Conservation (phyloP, 441 rosid species). For the Brassica hybrid region DNA sequence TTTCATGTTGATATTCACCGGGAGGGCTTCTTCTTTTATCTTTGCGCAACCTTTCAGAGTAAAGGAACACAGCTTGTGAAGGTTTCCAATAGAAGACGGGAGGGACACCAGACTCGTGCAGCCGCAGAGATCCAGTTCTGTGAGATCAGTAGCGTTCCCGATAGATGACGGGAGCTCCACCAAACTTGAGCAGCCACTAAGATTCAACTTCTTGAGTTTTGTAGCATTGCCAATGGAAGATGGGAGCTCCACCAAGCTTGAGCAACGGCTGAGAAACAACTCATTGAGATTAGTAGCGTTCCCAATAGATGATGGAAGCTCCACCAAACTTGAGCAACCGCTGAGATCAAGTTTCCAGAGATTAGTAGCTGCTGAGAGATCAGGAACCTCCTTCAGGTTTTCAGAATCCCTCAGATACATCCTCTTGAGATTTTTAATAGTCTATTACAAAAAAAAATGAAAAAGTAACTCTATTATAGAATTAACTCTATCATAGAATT, state of each 20-base stretch:
- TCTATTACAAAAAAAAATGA: not conserved
- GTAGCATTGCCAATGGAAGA: not conserved
- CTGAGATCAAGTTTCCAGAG: not conserved
- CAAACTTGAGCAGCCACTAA: not conserved
- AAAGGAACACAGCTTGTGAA: not conserved
- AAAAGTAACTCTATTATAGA: no score
- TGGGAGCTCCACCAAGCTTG: not conserved
- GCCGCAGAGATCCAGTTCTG: not conserved
- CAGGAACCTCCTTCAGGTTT: conserved; percentile 1
- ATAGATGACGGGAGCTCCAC: not conserved
- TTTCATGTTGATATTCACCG: not conserved
- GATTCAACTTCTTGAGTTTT: not conserved
- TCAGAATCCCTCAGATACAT: not conserved
- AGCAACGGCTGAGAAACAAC: not conserved
- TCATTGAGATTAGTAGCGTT: not conserved
- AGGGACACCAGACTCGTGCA: not conserved
- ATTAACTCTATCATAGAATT: no score
- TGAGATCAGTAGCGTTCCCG: not conserved
- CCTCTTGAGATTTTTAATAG: not conserved
- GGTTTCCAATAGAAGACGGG: not conserved
- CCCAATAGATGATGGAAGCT: not conserved
- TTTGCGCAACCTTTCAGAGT: not conserved
- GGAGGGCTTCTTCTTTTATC: not conserved
- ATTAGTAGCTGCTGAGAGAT: not conserved
- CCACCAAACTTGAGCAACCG: not conserved